phyloP scores from a whole-genome alignment of 2,329 filamentous ascomycete genomes.

The Dendrostoma leiphaemia region DNA sequence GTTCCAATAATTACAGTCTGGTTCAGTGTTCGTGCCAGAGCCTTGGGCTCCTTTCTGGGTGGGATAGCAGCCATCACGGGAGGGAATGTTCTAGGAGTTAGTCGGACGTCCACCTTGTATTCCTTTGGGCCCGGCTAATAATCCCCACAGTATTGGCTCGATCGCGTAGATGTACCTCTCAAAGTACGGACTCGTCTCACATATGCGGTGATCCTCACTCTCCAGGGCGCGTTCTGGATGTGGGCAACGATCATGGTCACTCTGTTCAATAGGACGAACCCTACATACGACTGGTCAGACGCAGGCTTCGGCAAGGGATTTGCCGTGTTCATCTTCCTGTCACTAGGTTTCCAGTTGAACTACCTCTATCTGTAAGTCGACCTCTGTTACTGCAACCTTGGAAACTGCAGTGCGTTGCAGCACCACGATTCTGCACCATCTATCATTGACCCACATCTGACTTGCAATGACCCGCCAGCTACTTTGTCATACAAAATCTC shows the following conservation, averaged over 20 bases:
- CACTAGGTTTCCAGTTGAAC: constrained; percentile 68
- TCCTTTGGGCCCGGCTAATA: constrained; percentile 18
- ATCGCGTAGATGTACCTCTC: constrained; percentile 53
- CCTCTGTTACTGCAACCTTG: not conserved
- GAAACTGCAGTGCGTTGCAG: not conserved
- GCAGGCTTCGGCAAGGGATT: constrained; percentile 65
- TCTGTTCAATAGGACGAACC: constrained; percentile 53
- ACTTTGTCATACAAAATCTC: constrained; percentile 69
- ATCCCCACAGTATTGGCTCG: constrained; percentile 49
- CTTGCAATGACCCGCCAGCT: constrained; percentile 36
- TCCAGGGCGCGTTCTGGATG: constrained; percentile 70
- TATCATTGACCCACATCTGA: not conserved
- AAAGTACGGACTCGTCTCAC: constrained; percentile 51
- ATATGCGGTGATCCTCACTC: constrained; percentile 51
- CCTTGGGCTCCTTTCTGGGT: constrained; percentile 68
- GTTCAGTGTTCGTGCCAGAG: constrained; percentile 68
- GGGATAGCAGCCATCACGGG: constrained; percentile 64
- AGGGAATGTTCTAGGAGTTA: constrained; percentile 64
- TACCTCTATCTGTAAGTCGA: constrained; percentile 64
- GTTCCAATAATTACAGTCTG: constrained; percentile 43
- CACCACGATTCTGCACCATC: too few relatives aligned
- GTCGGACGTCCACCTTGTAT: constrained; percentile 20
- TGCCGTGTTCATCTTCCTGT: constrained; percentile 65
- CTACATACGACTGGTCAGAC: constrained; percentile 65
- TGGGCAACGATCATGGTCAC: constrained; percentile 68